Evolutionary conservation across 2,329 filamentous ascomycete genomes (phyloP).

Genomic region (Fusarium protoensiforme): DNA sequence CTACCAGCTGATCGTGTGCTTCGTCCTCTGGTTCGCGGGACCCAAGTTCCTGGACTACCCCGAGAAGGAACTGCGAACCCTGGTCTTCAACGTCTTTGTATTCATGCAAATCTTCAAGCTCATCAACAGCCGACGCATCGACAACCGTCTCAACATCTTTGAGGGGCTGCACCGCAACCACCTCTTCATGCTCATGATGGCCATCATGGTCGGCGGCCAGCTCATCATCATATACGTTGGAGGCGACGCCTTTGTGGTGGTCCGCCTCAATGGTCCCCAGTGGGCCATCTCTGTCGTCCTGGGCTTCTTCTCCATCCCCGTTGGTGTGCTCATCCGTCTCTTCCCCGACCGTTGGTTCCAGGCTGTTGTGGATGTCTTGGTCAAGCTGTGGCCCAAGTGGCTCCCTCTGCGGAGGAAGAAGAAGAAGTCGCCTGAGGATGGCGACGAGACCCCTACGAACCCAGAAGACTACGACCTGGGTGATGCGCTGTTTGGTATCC

Average conservation of each 20-base stretch:
- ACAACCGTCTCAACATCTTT: constrained; percentile 90
- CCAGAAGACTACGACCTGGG: constrained; percentile 32
- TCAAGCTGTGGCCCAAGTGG: constrained; percentile 32
- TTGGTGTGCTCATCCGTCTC: constrained; percentile 78
- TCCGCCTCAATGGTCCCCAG: constrained; percentile 70
- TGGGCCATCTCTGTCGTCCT: constrained; percentile 86
- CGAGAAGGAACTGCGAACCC: constrained; percentile 59
- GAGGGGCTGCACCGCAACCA: constrained; percentile 65
- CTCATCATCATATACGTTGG: constrained; percentile 38
- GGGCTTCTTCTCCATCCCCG: constrained; percentile 78
- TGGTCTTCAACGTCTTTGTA: constrained; percentile 77
- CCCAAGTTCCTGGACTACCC: constrained; percentile 61
- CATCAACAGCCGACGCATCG: constrained; percentile 74
- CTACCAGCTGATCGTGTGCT: constrained; percentile 68
- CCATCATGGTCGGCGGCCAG: constrained; percentile 44
- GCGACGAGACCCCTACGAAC: constrained; percentile 22
- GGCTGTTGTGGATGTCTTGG: constrained; percentile 12
- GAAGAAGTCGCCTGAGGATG: constrained; percentile 30
- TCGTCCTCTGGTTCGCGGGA: constrained; percentile 70
- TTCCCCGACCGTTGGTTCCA: constrained; percentile 72
- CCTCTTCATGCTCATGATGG: constrained; percentile 42
- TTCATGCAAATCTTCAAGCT: constrained; percentile 81
- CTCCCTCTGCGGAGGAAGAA: constrained; percentile 28
- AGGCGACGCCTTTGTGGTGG: constrained; percentile 77
- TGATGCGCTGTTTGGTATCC: constrained; percentile 29